A percentile compares a stretch with the other conserved stretches of the same genome.
Evolutionary conservation across 2,329 filamentous ascomycete species (phyloP).

Genomic region (Stemphylium beticola): DNA sequence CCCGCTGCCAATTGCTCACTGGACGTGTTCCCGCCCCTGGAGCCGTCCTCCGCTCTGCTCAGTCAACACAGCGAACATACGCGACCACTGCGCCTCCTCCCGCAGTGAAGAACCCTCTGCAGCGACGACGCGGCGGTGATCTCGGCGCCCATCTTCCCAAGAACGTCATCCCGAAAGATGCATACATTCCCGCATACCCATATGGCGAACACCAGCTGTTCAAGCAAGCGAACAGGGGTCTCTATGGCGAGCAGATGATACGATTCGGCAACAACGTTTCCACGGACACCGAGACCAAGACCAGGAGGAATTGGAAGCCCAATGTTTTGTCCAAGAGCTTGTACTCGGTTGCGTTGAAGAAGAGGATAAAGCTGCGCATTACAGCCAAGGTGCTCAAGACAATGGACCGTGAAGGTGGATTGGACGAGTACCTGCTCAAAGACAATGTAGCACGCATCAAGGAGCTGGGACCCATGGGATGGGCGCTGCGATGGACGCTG

Average conservation of each 20-base stretch:
- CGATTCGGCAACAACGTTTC: slow-evolving; percentile 81
- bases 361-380: slow-evolving; percentile 70
- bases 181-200: slow-evolving; percentile 64
- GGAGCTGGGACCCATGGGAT: slow-evolving; percentile 87
- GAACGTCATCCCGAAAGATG: slow-evolving; percentile 38
- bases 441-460: slow-evolving; percentile 77
- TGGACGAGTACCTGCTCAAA: slow-evolving; percentile 90
- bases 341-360: slow-evolving; percentile 67
- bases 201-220: slow-evolving; percentile 73
- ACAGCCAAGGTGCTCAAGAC: slow-evolving; percentile 68
- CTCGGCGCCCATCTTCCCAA: slow-evolving; percentile 46
- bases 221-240: slow-evolving; percentile 79
- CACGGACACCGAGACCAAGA: slow-evolving; percentile 71
- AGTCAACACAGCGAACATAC: slow-evolving; percentile 35
- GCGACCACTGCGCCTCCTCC: slow-evolving; percentile 26
- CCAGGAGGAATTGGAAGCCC: slow-evolving; percentile 74
- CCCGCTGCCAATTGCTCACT: slow-evolving; percentile 40
- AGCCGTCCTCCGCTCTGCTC: slow-evolving; percentile 16
- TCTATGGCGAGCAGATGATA: slow-evolving; percentile 73
- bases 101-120: slow-evolving; percentile 33
- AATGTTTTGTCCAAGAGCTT: slow-evolving; percentile 73
- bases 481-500: slow-evolving; percentile 86
- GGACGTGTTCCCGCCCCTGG: slow-evolving; percentile 22
- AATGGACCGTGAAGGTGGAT: slow-evolving; percentile 83
- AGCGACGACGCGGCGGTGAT: slow-evolving; percentile 41